Base-by-base conservation (phyloP, 225 moss, liverwort and hornwort species). In the Sphagnum contortum region DNA sequence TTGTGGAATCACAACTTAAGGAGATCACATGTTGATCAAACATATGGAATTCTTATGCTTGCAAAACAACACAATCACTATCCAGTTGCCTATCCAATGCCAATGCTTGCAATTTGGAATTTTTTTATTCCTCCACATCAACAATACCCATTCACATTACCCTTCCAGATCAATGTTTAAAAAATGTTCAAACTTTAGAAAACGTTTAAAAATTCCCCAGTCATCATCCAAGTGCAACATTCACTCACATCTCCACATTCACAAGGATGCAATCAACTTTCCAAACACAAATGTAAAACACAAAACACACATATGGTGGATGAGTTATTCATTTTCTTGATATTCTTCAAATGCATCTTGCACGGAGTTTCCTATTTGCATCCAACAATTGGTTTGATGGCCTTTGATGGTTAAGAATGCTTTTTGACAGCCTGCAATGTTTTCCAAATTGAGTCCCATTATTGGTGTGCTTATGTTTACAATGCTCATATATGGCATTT, bases 21-120 rank as follows among this genome's bases (percentile, higher is more conserved):
- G 50, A 56, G 48, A 12, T 68, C 6, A 92, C 87, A 69, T 94
- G 69, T 5, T 3, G 3, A 73, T 70, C 72, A 4, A 84, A 88
- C 0, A 3, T 2, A 48, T 5, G 50, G 8, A 70, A 57, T 2
- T 90, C 86, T 84, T 83, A 74, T 3, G 71, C 67, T 65, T 78
- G 86, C 0, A 94, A 52, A 59, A 74, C n/a, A 57, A 55, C 66
- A 51, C 75, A 84, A 49, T 90, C 76, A 6, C 3, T 59, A 52
- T 81, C 44, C 4, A 90, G 55, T 49, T 83, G 75, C 47, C 74
- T 64, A 64, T 88, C 87, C 59, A 87, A 5, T 77, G 84, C 80
- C 44, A 77, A 67, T 1, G 82, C 78, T 56, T 86, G 64, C 9
- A 81, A 59, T 7, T 81, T 3, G 2, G 69, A 84, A 50, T 77